Conservation (phyloP, 1,139 yeast species). For the Blastobotrys aristatus region DNA sequence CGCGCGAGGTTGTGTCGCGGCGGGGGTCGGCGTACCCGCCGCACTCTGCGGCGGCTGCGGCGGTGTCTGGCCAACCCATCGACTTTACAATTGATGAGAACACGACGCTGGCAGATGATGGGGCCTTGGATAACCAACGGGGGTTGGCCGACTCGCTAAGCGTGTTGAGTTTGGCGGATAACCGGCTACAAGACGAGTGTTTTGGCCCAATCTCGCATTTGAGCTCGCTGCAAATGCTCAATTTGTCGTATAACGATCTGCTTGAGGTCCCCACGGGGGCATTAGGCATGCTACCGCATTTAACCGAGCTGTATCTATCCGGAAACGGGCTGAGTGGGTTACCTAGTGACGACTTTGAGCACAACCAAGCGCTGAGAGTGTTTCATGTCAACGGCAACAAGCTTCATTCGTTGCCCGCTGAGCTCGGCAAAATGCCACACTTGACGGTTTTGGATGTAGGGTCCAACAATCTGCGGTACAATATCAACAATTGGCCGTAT, state of each 20-base stretch:
- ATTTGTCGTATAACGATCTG: conserved; percentile 78
- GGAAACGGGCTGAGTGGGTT: conserved; percentile 77
- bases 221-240: conserved; percentile 55
- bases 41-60: conserved; percentile 2
- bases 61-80: conserved; percentile 4
- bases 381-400: conserved; percentile 78
- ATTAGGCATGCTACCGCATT: conserved; percentile 49
- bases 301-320: conserved; percentile 70
- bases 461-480: conserved; percentile 83
- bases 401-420: conserved; percentile 84
- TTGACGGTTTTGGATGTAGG: conserved; percentile 83
- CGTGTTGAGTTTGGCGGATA: conserved; percentile 69
- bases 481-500: conserved; percentile 89
- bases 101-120: neutral
- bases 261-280: conserved; percentile 77
- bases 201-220: conserved; percentile 65
- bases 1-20: conserved; percentile 23
- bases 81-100: conserved; percentile 4
- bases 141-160: conserved; percentile 40
- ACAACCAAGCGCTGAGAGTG: conserved; percentile 51
- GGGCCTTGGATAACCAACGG: neutral
- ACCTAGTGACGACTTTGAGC: conserved; percentile 81
- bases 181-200: conserved; percentile 72
- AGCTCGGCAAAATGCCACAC: conserved; percentile 61
- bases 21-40: conserved; percentile 21